phyloP scores from a whole-genome alignment of 306 rosid species.

The Heteromeles arbutifolia region DNA sequence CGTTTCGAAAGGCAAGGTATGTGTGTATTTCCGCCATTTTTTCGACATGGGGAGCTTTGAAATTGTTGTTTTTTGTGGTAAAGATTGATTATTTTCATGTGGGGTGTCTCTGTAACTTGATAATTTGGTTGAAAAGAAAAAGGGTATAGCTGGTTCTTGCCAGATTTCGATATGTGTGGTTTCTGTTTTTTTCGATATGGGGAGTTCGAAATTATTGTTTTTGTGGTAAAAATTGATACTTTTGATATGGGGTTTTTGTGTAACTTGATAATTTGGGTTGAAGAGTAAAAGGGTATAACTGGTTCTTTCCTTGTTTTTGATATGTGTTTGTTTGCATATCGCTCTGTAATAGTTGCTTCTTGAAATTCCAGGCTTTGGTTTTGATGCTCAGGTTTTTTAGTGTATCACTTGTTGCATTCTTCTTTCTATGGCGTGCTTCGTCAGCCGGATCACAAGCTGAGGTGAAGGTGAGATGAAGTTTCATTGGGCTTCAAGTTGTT shows the following conservation, averaged over 20 bases:
- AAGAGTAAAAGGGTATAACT: not conserved
- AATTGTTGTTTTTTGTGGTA: not conserved
- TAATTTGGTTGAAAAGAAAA: not conserved
- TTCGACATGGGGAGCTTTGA: not conserved
- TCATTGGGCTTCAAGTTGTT: constrained; percentile 14
- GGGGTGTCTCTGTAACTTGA: not conserved
- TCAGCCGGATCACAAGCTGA: constrained; percentile 41
- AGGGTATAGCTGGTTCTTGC: not conserved
- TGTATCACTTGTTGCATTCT: constrained; percentile 72
- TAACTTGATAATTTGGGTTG: not conserved
- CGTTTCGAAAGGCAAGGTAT: constrained; percentile 72
- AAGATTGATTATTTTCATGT: not conserved
- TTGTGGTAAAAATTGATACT: not conserved
- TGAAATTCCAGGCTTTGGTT: constrained; percentile 94
- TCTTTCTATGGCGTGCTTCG: constrained; percentile 68
- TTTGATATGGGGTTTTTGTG: not conserved
- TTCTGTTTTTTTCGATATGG: not conserved
- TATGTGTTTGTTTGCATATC: constrained; percentile 16
- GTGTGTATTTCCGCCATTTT: not conserved
- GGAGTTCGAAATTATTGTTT: not conserved
- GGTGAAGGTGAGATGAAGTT: constrained; percentile 39
- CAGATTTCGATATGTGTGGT: constrained; percentile 4
- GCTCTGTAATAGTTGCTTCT: constrained; percentile 47
- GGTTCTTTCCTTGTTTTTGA: not conserved
- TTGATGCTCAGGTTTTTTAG: constrained; percentile 98